Base-by-base conservation (phyloP, 2,329 filamentous ascomycete genomes). In the Diaporthe destruens region DNA sequence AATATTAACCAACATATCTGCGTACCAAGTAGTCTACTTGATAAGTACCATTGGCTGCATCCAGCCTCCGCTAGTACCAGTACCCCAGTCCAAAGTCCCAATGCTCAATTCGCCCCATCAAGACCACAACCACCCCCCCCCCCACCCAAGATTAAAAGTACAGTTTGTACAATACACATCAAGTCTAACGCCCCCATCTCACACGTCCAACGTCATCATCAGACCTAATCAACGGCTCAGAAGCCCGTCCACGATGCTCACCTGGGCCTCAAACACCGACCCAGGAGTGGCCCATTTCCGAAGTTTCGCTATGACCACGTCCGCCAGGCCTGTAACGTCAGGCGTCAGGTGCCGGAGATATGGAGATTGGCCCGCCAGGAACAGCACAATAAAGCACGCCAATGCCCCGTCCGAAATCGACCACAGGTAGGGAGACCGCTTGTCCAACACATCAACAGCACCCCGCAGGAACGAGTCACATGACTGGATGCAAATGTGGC, bases 351-450 rank as follows among this genome's bases (percentile, higher is more conserved):
- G 77, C 47, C 76, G 76, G 57, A 81, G 72, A 25, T 77, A 71
- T 12, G 77, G 77, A 6, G 80, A 80, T 20, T 75, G 77, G 14
- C 80, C 78, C 7, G 81, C 80, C 59, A 82, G 67, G 71, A 78
- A 77, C 39, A 84, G 75, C 16, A 81, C 77, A 9, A 82, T 55
- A 9, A 84, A 75, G 36, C 78, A 80, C 4, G 80, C 80, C 75
- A 83, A 75, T 70, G 79, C 80, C 61, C 77, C 78, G 71, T 83
- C 81, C 14, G 80, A 79, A 53, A 82, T 77, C 0, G 79, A 78
- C 81, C 82, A 83, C 14, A 84, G 77, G 63, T 83, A 81, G 1
- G 80, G 80, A n/a, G 81, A 80, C 5, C 82, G 79, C 71, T 78
- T 81, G 57, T 79, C 79, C 20, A 83, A 77, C 76, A 82, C 79